Evolutionary conservation across 306 rosid genomes (phyloP), one percentile per base, ranked within the genome.

Genomic region (Trichosanthes cucumerina): DNA sequence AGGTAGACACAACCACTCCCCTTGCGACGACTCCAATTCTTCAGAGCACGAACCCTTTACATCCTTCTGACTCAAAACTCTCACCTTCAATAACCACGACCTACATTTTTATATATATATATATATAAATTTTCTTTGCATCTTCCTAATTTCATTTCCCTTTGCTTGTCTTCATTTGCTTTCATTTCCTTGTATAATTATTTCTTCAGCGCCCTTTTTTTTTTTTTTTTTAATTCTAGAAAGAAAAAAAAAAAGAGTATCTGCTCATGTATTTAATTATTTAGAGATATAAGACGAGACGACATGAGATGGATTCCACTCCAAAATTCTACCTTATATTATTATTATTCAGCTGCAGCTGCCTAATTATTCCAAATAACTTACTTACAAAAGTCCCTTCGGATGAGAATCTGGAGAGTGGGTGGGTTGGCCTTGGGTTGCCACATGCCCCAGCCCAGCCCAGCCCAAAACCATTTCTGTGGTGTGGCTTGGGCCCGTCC

Each of bases 1-100:
- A 88, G 98, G 98, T 2, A 89, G 98, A 82, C 98, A 95, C 89
- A 95, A 95, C 79, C 98, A 95, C 86, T 80, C 93, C 80, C 97
- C 98, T 16, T 95, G 89, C 18, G 97, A 95, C 16, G 98, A 95
- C 79, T 89, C 97, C 0, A 95, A 88, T 78, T 92, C 97, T 36
- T 91, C 97, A 0, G 96, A 95, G 77, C 96, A 89, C n/a, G 98
- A 95, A 82, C 87, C 97, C 80, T 91, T 92, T 78, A 80, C 87
- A 79, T 89, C 97, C 36, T 95, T 95, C 82, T 92, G 82, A 81
- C 39, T n/a, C n/a, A n/a, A n/a, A n/a, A n/a, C n/a, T 14, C 13
- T 13, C n/a, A 62, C 13, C 13, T 28, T 28, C 28, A 56, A 23
- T 0, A 13, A 8, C 14, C 9, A 18, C 58, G 1, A 19, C 58